A percentile compares a stretch with the other conserved stretches of the same genome.
Evolutionary conservation across 768 basidiomycete species (phyloP).

Genomic region (Auricularia cornea): DNA sequence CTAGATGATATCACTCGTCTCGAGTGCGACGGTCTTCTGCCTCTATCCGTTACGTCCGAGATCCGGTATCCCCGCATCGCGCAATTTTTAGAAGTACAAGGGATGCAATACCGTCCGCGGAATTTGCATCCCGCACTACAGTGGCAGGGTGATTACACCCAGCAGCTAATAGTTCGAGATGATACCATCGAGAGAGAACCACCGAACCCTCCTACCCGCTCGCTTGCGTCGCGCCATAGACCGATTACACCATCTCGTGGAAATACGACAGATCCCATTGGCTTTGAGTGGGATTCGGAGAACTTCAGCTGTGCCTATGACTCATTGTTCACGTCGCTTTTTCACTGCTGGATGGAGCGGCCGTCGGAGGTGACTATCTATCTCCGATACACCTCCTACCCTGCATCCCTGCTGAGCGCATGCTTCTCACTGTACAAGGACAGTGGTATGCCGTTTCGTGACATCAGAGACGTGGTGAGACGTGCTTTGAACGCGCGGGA

Average conservation of each 20-base stretch:
- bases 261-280: too few species aligned
- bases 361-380: too few species aligned
- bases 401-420: too few species aligned
- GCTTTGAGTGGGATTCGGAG: constrained; percentile 12
- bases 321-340: constrained; percentile 16
- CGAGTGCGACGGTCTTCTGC: constrained; percentile 15
- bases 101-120: constrained; percentile 14
- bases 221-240: too few species aligned
- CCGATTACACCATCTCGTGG: too few species aligned
- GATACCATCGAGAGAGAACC: too few species aligned
- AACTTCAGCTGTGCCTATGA: constrained; percentile 28
- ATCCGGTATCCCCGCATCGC: constrained; percentile 17
- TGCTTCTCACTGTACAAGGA: too few species aligned
- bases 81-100: constrained; percentile 15
- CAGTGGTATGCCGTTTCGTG: too few species aligned
- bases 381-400: too few species aligned
- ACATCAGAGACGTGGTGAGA: too few species aligned
- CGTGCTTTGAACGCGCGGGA: too few species aligned
- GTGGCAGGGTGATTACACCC: constrained; percentile 14
- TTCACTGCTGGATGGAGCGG: constrained; percentile 12
- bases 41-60: constrained; percentile 9
- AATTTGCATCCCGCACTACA: constrained; percentile 6
- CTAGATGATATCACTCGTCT: constrained; percentile 27
- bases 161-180: neutral
- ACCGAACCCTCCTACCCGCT: too few species aligned